phyloP scores from a whole-genome alignment of 192 early-diverging fungal genomes.

The Funneliformis geosporum region DNA sequence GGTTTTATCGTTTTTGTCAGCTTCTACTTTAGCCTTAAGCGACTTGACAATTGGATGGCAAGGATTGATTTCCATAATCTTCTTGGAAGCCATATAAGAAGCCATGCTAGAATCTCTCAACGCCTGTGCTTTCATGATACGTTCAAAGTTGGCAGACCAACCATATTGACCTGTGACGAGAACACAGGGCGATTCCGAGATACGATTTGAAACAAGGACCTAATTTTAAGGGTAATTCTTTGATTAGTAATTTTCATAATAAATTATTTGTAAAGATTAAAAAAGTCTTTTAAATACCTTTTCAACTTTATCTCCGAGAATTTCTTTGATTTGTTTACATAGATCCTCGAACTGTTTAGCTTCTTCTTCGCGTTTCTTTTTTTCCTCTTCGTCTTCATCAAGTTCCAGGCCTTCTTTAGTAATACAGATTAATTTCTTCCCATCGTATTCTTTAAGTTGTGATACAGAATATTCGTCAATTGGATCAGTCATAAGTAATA shows the following conservation, averaged over 20 bases:
- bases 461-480: conserved; percentile 99
- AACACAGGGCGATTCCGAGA: conserved; percentile 97
- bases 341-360: conserved; percentile 89
- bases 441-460: conserved; percentile 99
- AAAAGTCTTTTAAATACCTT: conserved; percentile 59
- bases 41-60: conserved; percentile 92
- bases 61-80: conserved; percentile 98
- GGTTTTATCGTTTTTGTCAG: conserved; percentile 98
- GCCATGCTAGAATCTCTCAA: conserved; percentile 98
- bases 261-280: neutral
- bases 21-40: conserved; percentile 88
- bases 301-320: conserved; percentile 99
- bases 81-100: conserved; percentile 99
- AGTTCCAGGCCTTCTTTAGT: conserved; percentile 99
- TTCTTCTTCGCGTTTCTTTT: conserved; percentile 91
- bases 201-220: conserved; percentile 84
- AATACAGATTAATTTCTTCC: conserved; percentile 96
- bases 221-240: neutral
- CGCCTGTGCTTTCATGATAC: conserved; percentile 99
- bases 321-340: conserved; percentile 94
- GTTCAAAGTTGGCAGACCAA: conserved; percentile 99
- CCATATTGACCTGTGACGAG: conserved; percentile 98
- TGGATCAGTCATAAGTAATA: conserved; percentile 98
- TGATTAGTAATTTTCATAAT: conserved; percentile 28
- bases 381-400: conserved; percentile 98